Conservation (phyloP, 768 basidiomycete genomes). For the Collybia mongolica region DNA sequence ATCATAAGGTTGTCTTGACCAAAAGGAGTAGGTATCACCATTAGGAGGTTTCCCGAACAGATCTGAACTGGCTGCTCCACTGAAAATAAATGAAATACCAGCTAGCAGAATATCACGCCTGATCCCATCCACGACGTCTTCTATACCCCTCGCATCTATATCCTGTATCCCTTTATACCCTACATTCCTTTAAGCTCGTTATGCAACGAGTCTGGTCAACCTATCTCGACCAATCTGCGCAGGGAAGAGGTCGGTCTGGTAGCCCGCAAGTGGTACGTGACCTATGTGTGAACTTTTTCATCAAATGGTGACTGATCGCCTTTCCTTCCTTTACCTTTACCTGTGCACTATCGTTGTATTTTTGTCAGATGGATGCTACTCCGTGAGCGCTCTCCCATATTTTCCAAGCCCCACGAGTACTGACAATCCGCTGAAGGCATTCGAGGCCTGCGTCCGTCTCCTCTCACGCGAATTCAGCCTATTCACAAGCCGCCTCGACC, state of each 20-base stretch:
- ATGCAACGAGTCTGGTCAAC: slow-evolving; percentile 48
- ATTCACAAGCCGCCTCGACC: slow-evolving; percentile 48
- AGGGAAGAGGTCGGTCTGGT: slow-evolving; percentile 11
- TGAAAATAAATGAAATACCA: too few species aligned
- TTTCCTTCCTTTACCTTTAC: background rate
- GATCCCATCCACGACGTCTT: too few species aligned
- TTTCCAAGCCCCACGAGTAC: background rate
- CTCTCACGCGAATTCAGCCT: slow-evolving; percentile 34
- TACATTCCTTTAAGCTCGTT: too few species aligned
- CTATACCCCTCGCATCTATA: too few species aligned
- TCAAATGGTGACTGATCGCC: slow-evolving; percentile 4
- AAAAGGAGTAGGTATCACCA: too few species aligned
- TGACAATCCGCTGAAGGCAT: slow-evolving; percentile 11
- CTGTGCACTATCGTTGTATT: background rate
- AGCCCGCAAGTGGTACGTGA: slow-evolving; percentile 18
- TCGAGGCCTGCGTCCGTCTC: slow-evolving; percentile 37
- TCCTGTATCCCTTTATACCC: too few species aligned
- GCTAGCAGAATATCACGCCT: too few species aligned
- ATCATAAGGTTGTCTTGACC: too few species aligned
- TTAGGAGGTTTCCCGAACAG: too few species aligned
- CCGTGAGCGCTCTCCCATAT: slow-evolving; percentile 17
- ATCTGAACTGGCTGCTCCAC: too few species aligned
- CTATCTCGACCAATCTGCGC: slow-evolving; percentile 35
- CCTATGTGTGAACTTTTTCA: slow-evolving; percentile 10
- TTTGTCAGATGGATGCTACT: slow-evolving; percentile 13